Evolutionary conservation across 2,329 filamentous ascomycete genomes (phyloP), one percentile per base, ranked within the genome.

Genomic region (Exophiala sp.): DNA sequence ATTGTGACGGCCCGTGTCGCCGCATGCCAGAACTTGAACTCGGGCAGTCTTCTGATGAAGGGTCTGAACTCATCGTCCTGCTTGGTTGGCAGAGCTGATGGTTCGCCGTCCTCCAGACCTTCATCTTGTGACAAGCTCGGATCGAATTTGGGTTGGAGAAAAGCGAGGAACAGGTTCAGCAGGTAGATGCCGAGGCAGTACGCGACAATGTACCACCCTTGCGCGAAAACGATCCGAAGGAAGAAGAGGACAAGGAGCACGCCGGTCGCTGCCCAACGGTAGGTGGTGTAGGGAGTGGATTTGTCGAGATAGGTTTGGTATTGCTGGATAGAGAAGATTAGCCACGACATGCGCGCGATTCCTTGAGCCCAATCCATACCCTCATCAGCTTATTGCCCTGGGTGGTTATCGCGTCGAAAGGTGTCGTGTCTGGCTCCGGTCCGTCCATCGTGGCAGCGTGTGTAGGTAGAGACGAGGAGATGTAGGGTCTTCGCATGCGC

Each of bases 21-120:
- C 64, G 87, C 86, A 74, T 96, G 88, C 93, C 93, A 98, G 77
- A 98, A 98, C 79, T 98, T 98, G 80, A 98, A 98, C 73, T 98
- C 93, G 48, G 93, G 93, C 19, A 98, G 81, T 53, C 93, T 81
- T 65, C 93, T 82, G 67, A 98, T 96, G 66, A 98, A 98, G 2
- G 93, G 93, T 58, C 89, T 83, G 77, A 98, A 98, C 74, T 98
- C 93, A 65, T 98, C 90, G 65, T 97, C 91, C 63, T 88, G 83
- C 74, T 95, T 96, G 50, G 89, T 97, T 19, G 93, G 93, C 37
- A 98, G 81, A 52, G 63, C 66, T 21, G 81, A 81, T 46, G 85
- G 84, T 22, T 82, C 81, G 55, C 93, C 93, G 63, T 96, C 91
- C 71, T 98, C 93, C 79, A 97, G 91, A 59, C 94, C 90, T 66